Conservation (phyloP, 2,329 filamentous ascomycete genomes). For the Neonectria magnoliae region DNA sequence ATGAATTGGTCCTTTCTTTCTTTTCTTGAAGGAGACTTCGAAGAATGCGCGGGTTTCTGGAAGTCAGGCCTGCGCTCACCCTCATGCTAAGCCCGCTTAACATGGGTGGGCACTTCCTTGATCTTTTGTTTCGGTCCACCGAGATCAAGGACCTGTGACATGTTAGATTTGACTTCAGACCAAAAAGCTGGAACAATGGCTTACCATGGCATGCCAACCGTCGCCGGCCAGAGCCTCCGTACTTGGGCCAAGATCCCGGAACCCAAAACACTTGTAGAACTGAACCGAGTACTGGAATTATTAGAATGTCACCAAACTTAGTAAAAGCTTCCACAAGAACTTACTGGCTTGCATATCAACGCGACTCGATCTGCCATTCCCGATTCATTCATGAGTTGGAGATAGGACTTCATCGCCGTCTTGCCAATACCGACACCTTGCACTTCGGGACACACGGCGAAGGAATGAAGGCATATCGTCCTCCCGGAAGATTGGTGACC, state of each 20-base stretch:
- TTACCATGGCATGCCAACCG: constrained; percentile 84
- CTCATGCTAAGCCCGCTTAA: constrained; percentile 24
- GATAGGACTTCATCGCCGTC: constrained; percentile 78
- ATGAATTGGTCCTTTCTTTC: too few species aligned
- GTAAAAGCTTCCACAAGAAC: constrained; percentile 28
- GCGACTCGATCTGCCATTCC: constrained; percentile 77
- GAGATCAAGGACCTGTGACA: constrained; percentile 37
- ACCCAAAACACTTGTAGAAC: constrained; percentile 83
- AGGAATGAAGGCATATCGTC: constrained; percentile 83
- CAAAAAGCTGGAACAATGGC: constrained; percentile 24
- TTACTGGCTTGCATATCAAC: constrained; percentile 78
- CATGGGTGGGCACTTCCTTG: constrained; percentile 39
- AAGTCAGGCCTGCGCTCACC: neutral
- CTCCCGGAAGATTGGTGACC: constrained; percentile 79
- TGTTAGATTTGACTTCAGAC: neutral
- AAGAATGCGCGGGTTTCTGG: neutral
- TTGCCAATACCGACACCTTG: constrained; percentile 79
- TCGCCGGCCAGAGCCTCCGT: constrained; percentile 78
- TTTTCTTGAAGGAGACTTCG: neutral
- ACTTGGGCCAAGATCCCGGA: constrained; percentile 74
- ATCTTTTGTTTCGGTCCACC: constrained; percentile 37
- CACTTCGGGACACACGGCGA: constrained; percentile 80
- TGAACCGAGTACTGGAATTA: constrained; percentile 66
- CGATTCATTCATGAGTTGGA: constrained; percentile 78
- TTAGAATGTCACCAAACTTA: constrained; percentile 12